Conservation (phyloP, 108 stramenopile genomes). For the Cyclostephanos tholiformis region DNA sequence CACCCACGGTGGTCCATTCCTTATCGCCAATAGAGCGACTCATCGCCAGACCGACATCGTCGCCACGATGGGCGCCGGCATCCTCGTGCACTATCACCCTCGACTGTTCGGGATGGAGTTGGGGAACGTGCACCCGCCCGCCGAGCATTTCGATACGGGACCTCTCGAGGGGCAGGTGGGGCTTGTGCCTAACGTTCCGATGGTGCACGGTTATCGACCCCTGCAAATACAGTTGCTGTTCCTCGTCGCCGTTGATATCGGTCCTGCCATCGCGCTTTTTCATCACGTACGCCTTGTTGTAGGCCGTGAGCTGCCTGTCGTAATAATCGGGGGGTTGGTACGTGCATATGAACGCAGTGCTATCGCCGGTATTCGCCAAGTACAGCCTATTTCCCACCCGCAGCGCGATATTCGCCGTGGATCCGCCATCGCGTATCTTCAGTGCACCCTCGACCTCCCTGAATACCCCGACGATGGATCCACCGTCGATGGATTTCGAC, state of each 20-base stretch:
- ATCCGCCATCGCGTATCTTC: constrained; percentile 51
- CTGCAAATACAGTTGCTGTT: constrained; percentile 22
- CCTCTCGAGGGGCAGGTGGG: constrained; percentile 63
- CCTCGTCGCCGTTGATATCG: neutral
- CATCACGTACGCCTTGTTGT: constrained; percentile 11
- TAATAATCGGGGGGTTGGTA: constrained; percentile 23
- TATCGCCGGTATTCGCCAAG: constrained; percentile 78
- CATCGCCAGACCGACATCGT: constrained; percentile 70
- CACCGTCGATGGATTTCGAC: neutral
- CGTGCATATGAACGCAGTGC: constrained; percentile 58
- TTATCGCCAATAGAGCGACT: constrained; percentile 73
- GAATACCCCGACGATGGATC: constrained; percentile 51
- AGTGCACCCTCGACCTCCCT: constrained; percentile 54
- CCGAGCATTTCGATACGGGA: constrained; percentile 62
- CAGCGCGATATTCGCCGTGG: constrained; percentile 60
- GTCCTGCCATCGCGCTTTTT: neutral
- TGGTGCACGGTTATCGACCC: constrained; percentile 39
- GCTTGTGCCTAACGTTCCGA: constrained; percentile 57
- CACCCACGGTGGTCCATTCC: constrained; percentile 67
- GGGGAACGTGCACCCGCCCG: constrained; percentile 63
- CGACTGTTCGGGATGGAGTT: constrained; percentile 37
- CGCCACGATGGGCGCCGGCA: constrained; percentile 12
- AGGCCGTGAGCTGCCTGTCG: neutral
- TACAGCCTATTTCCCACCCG: constrained; percentile 56
- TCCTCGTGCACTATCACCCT: constrained; percentile 27